Evolutionary conservation across 495 filamentous ascomycete genomes (phyloP).

Genomic region (Penicillium tannophilum): DNA sequence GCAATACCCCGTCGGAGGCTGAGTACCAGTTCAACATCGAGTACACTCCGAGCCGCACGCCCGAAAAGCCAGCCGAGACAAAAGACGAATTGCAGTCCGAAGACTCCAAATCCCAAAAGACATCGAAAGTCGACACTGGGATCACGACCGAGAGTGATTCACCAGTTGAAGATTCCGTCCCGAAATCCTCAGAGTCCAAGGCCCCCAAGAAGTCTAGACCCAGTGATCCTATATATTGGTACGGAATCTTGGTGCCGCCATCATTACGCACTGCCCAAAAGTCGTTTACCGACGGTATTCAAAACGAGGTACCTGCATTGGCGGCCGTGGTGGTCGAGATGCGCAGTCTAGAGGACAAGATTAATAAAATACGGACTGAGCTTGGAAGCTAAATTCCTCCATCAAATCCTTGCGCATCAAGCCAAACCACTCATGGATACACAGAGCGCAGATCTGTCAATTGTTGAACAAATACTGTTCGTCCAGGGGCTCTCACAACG

Average conservation of each 20-base stretch:
- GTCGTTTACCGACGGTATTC: constrained; percentile 44
- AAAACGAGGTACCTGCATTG: constrained; percentile 37
- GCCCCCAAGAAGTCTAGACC: constrained; percentile 31
- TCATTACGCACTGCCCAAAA: constrained; percentile 63
- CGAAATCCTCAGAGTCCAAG: neutral
- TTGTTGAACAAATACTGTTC: neutral
- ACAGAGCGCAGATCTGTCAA: neutral
- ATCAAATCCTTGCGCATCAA: neutral
- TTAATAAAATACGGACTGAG: constrained; percentile 55
- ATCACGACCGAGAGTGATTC: neutral
- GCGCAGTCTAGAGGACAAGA: constrained; percentile 64
- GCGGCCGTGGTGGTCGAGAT: constrained; percentile 67
- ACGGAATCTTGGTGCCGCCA: constrained; percentile 64
- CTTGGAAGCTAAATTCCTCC: constrained; percentile 14
- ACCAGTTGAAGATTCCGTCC: neutral
- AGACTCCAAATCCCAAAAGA: neutral
- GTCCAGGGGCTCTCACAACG: no score
- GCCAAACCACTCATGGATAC: neutral
- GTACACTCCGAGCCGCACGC: neutral
- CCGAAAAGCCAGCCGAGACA: neutral
- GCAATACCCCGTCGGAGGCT: neutral
- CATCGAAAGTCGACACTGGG: neutral
- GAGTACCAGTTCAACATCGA: neutral
- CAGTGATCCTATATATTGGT: constrained; percentile 67
- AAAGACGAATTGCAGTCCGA: neutral